phyloP scores from a whole-genome alignment of 306 rosid species.

The Casuarina glauca region DNA sequence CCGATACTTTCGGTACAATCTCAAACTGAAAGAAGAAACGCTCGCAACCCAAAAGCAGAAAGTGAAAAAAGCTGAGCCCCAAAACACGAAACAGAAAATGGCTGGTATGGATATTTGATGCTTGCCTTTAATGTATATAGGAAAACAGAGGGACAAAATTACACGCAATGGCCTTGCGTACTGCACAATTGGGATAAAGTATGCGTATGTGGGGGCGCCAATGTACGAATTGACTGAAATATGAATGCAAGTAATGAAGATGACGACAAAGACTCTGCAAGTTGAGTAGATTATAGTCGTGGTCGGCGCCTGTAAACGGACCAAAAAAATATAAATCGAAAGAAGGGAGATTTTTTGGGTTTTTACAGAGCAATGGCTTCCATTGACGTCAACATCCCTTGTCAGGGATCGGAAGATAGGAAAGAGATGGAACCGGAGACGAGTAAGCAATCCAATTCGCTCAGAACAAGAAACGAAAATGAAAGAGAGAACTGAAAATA shows the following conservation, averaged over 20 bases:
- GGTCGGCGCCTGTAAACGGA: not conserved
- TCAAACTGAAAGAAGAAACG: not conserved
- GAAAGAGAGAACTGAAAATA: no score
- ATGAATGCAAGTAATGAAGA: constrained; percentile 11
- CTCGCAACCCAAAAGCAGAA: not conserved
- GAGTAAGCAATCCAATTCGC: no score
- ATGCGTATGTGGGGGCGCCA: no score
- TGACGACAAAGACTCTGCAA: constrained; percentile 1
- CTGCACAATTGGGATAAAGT: not conserved
- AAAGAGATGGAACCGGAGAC: no score
- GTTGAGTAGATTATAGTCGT: not conserved
- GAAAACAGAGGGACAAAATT: not conserved
- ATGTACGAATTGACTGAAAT: not conserved
- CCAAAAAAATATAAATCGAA: not conserved
- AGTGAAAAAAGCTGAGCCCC: no score
- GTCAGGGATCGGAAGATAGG: not conserved
- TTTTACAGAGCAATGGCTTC: not conserved
- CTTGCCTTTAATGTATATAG: constrained; percentile 20
- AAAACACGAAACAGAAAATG: not conserved
- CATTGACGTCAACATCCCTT: not conserved
- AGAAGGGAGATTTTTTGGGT: not conserved
- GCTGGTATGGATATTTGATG: not conserved
- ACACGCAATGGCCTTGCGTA: constrained; percentile 12
- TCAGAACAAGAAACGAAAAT: no score
- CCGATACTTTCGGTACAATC: not conserved